Evolutionary conservation across 768 basidiomycete species (phyloP), one percentile per base, ranked within the genome.

Genomic region (Leccinum fibrillosum): DNA sequence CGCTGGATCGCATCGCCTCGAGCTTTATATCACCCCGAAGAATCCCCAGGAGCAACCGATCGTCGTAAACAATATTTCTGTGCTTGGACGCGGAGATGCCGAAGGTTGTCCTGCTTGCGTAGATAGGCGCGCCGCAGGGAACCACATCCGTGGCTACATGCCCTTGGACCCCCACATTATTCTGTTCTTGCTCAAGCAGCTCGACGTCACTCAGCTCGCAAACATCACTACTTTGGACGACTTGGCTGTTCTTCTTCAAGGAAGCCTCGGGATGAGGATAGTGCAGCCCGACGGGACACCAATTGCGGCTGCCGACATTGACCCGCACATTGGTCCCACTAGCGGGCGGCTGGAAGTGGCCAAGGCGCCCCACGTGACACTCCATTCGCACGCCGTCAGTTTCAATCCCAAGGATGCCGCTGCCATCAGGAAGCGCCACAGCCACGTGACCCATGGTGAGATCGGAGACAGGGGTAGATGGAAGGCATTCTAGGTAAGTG

Each of bases 1-100:
- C 59, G 5, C 52, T 6, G 65, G 65, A 28, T 66, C 65, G 26
- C 52, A 66, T 13, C 65, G 65, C 26, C 65, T 66, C 37, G 65
- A 66, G 15, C 56, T 66, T 5, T 61, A 54, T 53, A 5, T 66
- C 1, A 34, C 23, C 7, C 61, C 60, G 4, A 63, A 59, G 47
- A 1, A 57, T 2, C 11, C 5, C 3, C 25, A 39, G 12, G 11
- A 45, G 2, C 4, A 25, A 10, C 1, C 37, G 1, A 6, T 2
- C 28, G 52, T 67, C 28, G 48, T 66, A 1, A 66, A 66, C 58
- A 66, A 25, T 25, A 49, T 58, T 32, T 61, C 58, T 0, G 65
- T 64, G 2, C 55, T 66, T 8, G 58, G 30, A 2, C 65, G 65
- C 5, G 50, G 47, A 2, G 23, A 54, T 6, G 50, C 62, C 3